Base-by-base conservation (phyloP, 1,284 basidiomycete species). In the Termitomyces sp. region DNA sequence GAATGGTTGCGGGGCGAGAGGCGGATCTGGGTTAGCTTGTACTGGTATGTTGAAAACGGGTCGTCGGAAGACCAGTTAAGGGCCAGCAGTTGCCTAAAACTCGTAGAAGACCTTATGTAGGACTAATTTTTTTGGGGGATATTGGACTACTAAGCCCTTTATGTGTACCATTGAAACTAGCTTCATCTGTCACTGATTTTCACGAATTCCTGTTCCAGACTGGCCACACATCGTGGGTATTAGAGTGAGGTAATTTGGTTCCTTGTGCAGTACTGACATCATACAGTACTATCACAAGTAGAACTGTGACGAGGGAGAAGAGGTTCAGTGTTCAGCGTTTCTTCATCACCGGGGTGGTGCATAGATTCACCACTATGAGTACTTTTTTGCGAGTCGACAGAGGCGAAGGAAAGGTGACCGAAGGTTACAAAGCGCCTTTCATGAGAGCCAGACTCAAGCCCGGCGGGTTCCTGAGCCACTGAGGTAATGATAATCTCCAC, bases 11-110 rank as follows among this genome's bases (percentile, higher is more conserved):
- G 50, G 13, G 33, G 21, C 5, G 52, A 56, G 38, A 41, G 17
- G 26, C 24, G 17, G 19, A 34, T 54, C 31, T 47, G 50, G 39
- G 39, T 39, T 19, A 50, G 50, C 21, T 31, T 58, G 13, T 34
- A 26, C 31, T 60, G 60, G 60, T 59, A 57, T 47, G 51, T 47
- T 10, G 60, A 61, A 13, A 53, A 61, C 24, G 60, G 60, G 38
- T 53, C 58, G 13, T 52, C 50, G 12, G 59, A 61, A 31, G 58
- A 61, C 30, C 58, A 53, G 12, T 44, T 13, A 9, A 46, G 43
- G 34, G 59, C 59, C 33, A 36, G 28, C 1, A 36, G 45, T 30
- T 58, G 56, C 41, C 42, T 52, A 28, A 53, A 52, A 33, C 21
- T 48, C n/a, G 51, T 53, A 24, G 17, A 49, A 21, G 57, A 56